Evolutionary conservation across 148 eudicot species (phyloP).

Genomic region (Vaccinium macrocarpon): DNA sequence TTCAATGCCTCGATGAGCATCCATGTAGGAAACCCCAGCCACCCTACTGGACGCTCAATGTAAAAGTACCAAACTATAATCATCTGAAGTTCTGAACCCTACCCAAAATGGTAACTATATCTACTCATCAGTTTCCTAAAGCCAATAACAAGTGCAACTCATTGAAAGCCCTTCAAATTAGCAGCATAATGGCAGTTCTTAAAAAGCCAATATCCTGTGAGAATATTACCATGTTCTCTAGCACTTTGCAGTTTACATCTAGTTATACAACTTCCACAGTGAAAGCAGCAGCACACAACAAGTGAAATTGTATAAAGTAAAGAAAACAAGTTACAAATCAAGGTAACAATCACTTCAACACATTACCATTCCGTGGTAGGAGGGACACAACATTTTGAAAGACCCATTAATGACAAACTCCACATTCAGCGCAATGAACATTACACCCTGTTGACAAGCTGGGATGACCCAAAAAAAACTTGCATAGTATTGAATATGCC

Average conservation of each 20-base stretch:
- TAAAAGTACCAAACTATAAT: too few relatives aligned
- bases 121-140: not conserved
- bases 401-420: not conserved
- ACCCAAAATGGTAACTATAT: not conserved
- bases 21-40: too few relatives aligned
- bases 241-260: not conserved
- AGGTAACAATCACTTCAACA: not conserved
- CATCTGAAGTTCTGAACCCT: not conserved
- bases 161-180: not conserved
- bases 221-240: not conserved
- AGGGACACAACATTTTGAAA: constrained; percentile 3
- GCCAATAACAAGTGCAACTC: not conserved
- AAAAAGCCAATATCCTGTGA: not conserved
- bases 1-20: too few relatives aligned
- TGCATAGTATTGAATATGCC: not conserved
- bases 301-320: not conserved
- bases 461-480: not conserved
- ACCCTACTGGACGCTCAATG: too few relatives aligned
- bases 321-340: not conserved
- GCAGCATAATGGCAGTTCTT: not conserved
- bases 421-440: not conserved
- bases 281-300: not conserved
- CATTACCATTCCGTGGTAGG: not conserved
- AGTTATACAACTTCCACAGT: not conserved
- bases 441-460: not conserved